Conservation (phyloP, 75 land plant genomes). For the Selaginella moellendorffii region DNA sequence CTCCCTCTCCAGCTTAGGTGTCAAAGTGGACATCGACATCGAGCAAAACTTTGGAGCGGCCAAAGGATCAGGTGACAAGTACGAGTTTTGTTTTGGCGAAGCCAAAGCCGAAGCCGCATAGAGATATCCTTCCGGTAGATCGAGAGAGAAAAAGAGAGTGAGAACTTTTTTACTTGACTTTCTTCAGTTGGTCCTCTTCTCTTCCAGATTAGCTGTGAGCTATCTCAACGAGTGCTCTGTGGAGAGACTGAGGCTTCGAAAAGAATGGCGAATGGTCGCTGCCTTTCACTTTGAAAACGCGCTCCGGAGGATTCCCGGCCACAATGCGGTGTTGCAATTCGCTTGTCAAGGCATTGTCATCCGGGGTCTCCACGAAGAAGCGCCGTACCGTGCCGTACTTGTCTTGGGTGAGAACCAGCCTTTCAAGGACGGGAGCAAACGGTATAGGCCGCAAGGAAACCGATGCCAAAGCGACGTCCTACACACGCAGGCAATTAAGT, state of each 20-base stretch:
- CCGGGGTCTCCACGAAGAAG: constrained; percentile 58
- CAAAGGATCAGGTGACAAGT: background rate
- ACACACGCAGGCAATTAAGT: background rate
- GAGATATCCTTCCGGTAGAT: too few relatives aligned
- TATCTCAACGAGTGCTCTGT: constrained; percentile 66
- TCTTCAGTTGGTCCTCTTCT: too few relatives aligned
- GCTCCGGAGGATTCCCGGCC: constrained; percentile 49
- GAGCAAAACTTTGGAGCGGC: background rate
- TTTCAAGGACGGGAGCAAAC: constrained; percentile 74
- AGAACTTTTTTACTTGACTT: too few relatives aligned
- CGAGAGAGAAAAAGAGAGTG: too few relatives aligned
- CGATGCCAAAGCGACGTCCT: constrained; percentile 84
- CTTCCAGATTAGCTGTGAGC: too few relatives aligned
- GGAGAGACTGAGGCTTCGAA: constrained; percentile 84
- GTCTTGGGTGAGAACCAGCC: constrained; percentile 39
- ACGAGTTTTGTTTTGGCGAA: background rate
- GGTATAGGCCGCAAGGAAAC: constrained; percentile 87
- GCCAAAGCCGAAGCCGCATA: background rate
- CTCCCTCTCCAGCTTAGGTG: background rate
- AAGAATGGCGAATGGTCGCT: constrained; percentile 88
- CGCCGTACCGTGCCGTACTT: constrained; percentile 68
- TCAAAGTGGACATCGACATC: background rate
- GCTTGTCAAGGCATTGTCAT: constrained; percentile 61
- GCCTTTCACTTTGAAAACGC: constrained; percentile 64
- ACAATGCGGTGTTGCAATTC: constrained; percentile 46